Base-by-base conservation (phyloP, 768 basidiomycete genomes). In the Kwoniella shandongensis region DNA sequence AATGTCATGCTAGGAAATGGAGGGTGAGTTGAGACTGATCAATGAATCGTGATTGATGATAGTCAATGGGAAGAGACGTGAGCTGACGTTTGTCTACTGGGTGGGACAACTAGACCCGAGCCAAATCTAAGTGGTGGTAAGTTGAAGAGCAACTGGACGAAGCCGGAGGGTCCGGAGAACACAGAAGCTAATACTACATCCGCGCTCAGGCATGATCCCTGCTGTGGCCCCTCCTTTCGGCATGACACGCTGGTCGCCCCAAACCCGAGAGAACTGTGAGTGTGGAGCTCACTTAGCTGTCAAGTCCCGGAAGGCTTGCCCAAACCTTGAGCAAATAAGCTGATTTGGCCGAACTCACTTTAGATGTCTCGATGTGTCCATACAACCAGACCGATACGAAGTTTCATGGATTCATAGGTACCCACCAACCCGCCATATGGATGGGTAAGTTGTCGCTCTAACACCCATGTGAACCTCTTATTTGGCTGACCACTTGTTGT, bases 361-460 rank as follows among this genome's bases (percentile, higher is more conserved):
- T 18, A 65, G 64, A 54, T 44, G 64, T 69, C 26, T 66, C 66
- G 1, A 62, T 59, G 59, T 70, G 66, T 22, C 68, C 70, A 8
- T 71, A 72, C 48, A 70, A 72, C 32, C 64, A 69, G 71, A 85
- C 86, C 0, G 81, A 81, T 57, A 77, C 73, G 0, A 68, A 66
- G 12, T 82, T 89, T 2, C 85, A 88, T 63, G 88, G 89, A 0
- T 89, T 90, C 65, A 83, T 86, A 44, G 88, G 83, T 4, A 89
- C 88, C 3, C 84, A 88, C 51, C 89, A 89, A 63, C 88, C 88
- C 11, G 89, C 89, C 0, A 89, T 91, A 35, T 90, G 88, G 88
- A 90, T 91, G 88, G 88, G 67, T 61, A 57, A 67, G 62, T 18
- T 25, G 22, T 46, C 18, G 11, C 44, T 51, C 35, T 36, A 11